A percentile compares a stretch with the other conserved stretches of the same genome.
phyloP scores from a whole-genome alignment of 2,329 filamentous ascomycete species.

The Hypoxylon sp. region DNA sequence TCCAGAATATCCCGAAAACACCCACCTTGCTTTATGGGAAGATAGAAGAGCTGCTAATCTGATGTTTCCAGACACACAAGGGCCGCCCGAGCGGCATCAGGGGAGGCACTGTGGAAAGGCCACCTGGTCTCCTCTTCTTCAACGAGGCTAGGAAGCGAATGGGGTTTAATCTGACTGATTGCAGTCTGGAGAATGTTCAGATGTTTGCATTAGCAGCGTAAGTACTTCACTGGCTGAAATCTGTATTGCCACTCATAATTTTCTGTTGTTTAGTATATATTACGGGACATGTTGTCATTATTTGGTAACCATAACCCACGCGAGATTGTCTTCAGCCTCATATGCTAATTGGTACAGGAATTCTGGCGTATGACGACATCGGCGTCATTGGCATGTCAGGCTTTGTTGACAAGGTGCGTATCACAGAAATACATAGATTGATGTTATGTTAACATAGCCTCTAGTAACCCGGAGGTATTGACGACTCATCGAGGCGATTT shows the following conservation, averaged over 20 bases:
- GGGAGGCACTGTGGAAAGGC: constrained; percentile 64
- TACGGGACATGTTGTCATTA: constrained; percentile 67
- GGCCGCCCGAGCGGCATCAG: constrained; percentile 66
- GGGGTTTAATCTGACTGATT: constrained; percentile 69
- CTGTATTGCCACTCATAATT: constrained; percentile 24
- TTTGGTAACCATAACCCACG: constrained; percentile 58
- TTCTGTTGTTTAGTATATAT: constrained; percentile 61
- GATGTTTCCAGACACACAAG: constrained; percentile 53
- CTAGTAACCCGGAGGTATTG: constrained; percentile 61
- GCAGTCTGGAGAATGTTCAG: constrained; percentile 71
- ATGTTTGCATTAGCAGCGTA: constrained; percentile 70
- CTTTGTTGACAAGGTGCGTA: constrained; percentile 67
- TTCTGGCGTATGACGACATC: constrained; percentile 71
- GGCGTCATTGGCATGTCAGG: constrained; percentile 70
- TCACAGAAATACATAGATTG: neutral
- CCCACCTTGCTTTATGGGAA: neutral
- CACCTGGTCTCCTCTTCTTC: constrained; percentile 72
- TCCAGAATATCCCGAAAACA: neutral
- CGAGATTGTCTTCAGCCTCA: constrained; percentile 7
- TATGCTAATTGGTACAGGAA: constrained; percentile 59
- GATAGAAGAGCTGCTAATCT: constrained; percentile 20
- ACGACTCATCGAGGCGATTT: constrained; percentile 64
- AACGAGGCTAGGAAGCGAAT: constrained; percentile 74
- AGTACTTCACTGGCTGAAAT: constrained; percentile 44
- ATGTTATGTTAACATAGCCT: constrained; percentile 34